phyloP scores from a whole-genome alignment of 805 yeast species.

The Wickerhamomyces sydowiorum region DNA sequence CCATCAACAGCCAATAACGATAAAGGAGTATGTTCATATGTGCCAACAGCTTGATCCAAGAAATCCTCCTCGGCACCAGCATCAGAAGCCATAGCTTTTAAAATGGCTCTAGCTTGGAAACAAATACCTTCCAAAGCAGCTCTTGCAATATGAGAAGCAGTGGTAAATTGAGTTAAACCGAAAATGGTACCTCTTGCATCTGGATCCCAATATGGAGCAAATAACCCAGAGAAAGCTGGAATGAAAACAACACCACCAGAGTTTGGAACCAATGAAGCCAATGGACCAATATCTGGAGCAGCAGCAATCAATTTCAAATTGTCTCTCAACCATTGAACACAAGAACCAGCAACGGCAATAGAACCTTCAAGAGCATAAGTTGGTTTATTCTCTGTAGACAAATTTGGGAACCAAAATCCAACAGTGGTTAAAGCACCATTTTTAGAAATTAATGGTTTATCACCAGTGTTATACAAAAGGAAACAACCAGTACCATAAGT shows the following conservation, averaged over 20 bases:
- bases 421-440: constrained; percentile 87
- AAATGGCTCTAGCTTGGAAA: constrained; percentile 86
- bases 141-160: constrained; percentile 86
- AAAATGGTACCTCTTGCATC: constrained; percentile 89
- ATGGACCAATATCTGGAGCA: constrained; percentile 85
- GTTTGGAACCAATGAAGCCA: constrained; percentile 75
- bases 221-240: constrained; percentile 90
- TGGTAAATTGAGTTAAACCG: constrained; percentile 90
- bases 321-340: constrained; percentile 91
- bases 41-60: constrained; percentile 41
- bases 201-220: constrained; percentile 95
- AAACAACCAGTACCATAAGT: constrained; percentile 97
- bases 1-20: constrained; percentile 79
- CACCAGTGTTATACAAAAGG: constrained; percentile 82
- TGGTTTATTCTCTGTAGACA: constrained; percentile 48
- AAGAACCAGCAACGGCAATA: constrained; percentile 92
- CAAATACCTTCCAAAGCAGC: constrained; percentile 96
- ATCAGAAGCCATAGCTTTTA: constrained; percentile 85
- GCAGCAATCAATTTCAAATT: constrained; percentile 76
- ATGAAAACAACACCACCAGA: constrained; percentile 92
- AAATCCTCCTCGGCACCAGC: constrained; percentile 55
- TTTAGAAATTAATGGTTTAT: constrained; percentile 57
- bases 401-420: constrained; percentile 81
- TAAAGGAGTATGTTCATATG: constrained; percentile 43
- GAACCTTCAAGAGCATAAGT: constrained; percentile 93